A percentile compares a stretch with the other conserved stretches of the same genome.
Conservation (phyloP, 2,329 filamentous ascomycete species). For the Paraconiothyrium brasiliense region DNA sequence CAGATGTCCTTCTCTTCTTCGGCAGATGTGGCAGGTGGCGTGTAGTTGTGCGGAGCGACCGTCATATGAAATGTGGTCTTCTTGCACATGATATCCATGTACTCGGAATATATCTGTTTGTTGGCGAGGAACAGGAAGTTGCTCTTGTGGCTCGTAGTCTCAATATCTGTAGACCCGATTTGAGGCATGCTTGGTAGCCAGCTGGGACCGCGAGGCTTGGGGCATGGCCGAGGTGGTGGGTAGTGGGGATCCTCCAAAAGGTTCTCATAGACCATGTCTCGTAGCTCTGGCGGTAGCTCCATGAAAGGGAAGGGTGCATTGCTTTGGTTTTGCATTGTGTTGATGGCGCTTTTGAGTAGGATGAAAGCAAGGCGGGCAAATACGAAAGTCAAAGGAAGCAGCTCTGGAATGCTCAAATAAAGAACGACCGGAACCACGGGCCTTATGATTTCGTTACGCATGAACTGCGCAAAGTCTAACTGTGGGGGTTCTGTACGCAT, state of each 20-base stretch:
- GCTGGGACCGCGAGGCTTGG: slow-evolving; percentile 21
- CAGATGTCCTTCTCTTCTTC: slow-evolving; percentile 33
- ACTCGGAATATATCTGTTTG: slow-evolving; percentile 47
- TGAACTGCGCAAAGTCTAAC: slow-evolving; percentile 6
- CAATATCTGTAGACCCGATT: background rate
- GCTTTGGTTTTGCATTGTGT: slow-evolving; percentile 31
- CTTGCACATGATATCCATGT: slow-evolving; percentile 46
- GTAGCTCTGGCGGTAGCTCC: slow-evolving; percentile 41
- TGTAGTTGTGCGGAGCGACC: slow-evolving; percentile 44
- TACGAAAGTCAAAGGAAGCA: slow-evolving; percentile 21
- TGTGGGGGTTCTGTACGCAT: slow-evolving; percentile 13
- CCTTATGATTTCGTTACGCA: slow-evolving; percentile 11
- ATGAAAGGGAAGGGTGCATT: slow-evolving; percentile 40
- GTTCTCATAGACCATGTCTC: slow-evolving; percentile 46
- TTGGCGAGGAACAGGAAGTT: slow-evolving; percentile 44
- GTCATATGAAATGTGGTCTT: slow-evolving; percentile 42
- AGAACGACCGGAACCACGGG: background rate
- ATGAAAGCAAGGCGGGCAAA: slow-evolving; percentile 20
- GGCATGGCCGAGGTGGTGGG: slow-evolving; percentile 28
- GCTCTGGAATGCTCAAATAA: background rate
- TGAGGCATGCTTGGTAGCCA: slow-evolving; percentile 23
- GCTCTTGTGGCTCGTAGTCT: slow-evolving; percentile 19
- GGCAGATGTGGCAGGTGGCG: slow-evolving; percentile 14
- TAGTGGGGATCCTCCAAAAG: slow-evolving; percentile 43
- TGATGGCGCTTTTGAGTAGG: slow-evolving; percentile 24